Evolutionary conservation across 192 early-diverging fungal species (phyloP), one percentile per base, ranked within the genome.

Genomic region (Coemansia guatemalensis): DNA sequence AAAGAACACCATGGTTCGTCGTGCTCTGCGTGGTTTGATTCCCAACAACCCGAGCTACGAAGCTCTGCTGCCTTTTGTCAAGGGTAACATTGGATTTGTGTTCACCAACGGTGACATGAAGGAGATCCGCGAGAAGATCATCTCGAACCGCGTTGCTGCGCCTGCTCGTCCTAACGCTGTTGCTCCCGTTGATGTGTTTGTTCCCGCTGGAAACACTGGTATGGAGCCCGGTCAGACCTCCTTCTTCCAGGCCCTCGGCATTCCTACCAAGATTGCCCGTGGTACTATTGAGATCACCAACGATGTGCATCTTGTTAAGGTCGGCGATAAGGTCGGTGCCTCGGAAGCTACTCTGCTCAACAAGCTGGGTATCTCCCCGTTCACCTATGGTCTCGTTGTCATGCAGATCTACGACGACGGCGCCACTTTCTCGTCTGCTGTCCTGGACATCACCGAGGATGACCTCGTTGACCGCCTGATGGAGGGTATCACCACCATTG

Each of bases 181-280:
- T 54, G 95, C 97, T 73, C 97, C 95, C 67, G 86, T 91, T 75
- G 90, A 94, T 84, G 97, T 97, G 71, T 78, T 82, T 75, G 88
- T 97, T 73, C 94, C 94, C 56, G 93, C 90, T 69, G 90, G 90
- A 84, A 99, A 99, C 93, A 99, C 97, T 71, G 97, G 97, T 85
- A 96, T 98, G 93, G 95, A 97, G 83, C 97, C 97, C 82, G 95
- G 95, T 67, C 94, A 97, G 91, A 98, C 95, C 70, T 96, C 95
- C 62, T 99, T 99, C 93, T 99, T 99, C 93, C 97, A 99, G 87
- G 95, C 97, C 77, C 87, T 99, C 67, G 92, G 95, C 85, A 91
- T 99, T 83, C 95, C 97, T 58, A 99, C 97, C 91, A 99, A 99
- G 94, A 99, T 99, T 92, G 88, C 97, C 68, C 92, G 93, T 92